These are phyloP conservation scores for Jatropha podagrica DNA, from an alignment of 441 rosid genomes.

Conservation along the genomic window DNA sequence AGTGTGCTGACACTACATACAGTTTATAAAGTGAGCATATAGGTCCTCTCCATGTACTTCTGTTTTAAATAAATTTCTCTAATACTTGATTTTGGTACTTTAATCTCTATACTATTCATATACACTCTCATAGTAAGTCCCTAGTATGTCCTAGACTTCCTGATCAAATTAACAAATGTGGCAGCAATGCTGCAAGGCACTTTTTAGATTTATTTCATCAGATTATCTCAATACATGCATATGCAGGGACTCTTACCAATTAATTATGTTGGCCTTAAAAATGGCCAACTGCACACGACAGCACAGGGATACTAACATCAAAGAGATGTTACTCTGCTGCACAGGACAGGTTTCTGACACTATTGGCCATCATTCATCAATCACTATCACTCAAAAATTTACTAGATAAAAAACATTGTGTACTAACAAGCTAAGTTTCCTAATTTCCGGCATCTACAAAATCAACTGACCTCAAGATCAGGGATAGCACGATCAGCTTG, in stretches of 20 bases:
- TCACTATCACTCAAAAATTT: background rate
- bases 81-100: background rate
- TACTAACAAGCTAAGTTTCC: background rate
- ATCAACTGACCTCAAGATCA: slow-evolving; percentile 72
- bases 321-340: background rate
- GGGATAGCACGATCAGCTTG: slow-evolving; percentile 97
- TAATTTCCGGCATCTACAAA: background rate
- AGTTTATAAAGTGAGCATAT: background rate
- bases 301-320: background rate
- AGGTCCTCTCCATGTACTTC: background rate
- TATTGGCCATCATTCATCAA: background rate
- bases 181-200: background rate
- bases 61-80: background rate
- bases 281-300: background rate
- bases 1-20: background rate
- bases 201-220: background rate
- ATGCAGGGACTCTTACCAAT: background rate
- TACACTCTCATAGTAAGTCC: background rate
- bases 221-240: background rate
- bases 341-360: background rate
- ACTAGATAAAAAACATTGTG: background rate
- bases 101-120: background rate
- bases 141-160: slow-evolving; percentile 4
- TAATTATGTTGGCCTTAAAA: background rate
- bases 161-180: background rate